phyloP scores from a whole-genome alignment of 2,329 filamentous ascomycete genomes.

The Cladorrhinum sp. region DNA sequence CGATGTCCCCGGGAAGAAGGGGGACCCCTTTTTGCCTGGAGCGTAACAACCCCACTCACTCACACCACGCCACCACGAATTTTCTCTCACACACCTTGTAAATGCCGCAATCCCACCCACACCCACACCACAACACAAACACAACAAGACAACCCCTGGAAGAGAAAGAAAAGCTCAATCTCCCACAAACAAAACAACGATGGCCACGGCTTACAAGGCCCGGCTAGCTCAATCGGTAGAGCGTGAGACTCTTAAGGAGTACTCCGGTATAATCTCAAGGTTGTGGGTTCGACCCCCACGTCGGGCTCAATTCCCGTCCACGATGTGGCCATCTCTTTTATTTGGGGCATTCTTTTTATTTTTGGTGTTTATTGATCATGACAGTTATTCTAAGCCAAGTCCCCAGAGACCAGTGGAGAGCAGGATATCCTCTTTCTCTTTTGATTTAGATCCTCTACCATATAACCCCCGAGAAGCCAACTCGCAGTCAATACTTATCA shows the following conservation, averaged over 20 bases:
- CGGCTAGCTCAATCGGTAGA: constrained; percentile 70
- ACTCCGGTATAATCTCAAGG: constrained; percentile 10
- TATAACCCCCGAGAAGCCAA: no score
- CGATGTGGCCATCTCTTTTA: not conserved
- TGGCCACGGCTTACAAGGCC: constrained; percentile 31
- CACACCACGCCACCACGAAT: not conserved
- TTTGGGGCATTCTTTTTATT: not conserved
- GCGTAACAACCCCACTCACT: not conserved
- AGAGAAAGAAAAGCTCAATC: not conserved
- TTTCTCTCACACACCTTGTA: not conserved
- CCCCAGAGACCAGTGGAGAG: no score
- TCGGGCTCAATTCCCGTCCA: constrained; percentile 11
- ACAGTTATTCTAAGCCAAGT: no score
- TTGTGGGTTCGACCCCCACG: constrained; percentile 11
- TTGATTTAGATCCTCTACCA: no score
- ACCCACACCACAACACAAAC: not conserved
- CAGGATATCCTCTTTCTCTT: no score
- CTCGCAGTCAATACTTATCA: no score
- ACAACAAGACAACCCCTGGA: not conserved
- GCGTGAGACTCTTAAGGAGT: constrained; percentile 64
- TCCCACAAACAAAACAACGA: not conserved
- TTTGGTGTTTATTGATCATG: not conserved
- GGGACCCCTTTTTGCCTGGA: no score
- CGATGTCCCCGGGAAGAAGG: no score
- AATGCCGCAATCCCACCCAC: constrained; percentile 4